Percentiles rank a stretch among this genome's conserved stretches.
phyloP scores from a whole-genome alignment of 768 basidiomycete genomes.

The Gyrodon lividus region DNA sequence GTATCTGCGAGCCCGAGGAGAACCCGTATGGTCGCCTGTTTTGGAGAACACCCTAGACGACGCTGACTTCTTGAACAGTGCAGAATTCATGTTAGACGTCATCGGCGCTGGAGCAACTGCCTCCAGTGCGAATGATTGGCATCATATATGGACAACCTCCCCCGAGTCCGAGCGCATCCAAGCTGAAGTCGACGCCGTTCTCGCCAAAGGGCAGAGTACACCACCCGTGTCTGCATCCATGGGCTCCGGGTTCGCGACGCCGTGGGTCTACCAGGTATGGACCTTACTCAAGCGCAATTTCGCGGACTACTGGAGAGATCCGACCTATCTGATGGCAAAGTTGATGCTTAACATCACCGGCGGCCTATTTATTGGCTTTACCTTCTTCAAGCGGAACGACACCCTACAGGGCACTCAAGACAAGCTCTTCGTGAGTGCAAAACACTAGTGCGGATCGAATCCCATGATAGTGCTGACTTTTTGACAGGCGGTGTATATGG shows the following conservation, averaged over 20 bases:
- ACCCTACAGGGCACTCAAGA: constrained; percentile 60
- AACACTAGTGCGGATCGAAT: constrained; percentile 8
- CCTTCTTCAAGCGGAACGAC: constrained; percentile 57
- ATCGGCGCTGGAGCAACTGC: constrained; percentile 75
- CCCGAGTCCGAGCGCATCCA: constrained; percentile 40
- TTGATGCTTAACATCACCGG: constrained; percentile 50
- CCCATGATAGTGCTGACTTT: background rate
- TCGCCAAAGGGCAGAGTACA: constrained; percentile 45
- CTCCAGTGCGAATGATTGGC: constrained; percentile 56
- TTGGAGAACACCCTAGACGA: constrained; percentile 52
- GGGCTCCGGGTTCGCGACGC: constrained; percentile 49
- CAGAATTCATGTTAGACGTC: constrained; percentile 66
- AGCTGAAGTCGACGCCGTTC: constrained; percentile 45
- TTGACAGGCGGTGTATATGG: constrained; percentile 53
- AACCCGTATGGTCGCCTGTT: constrained; percentile 56
- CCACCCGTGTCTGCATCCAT: constrained; percentile 38
- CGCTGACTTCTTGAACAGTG: constrained; percentile 42
- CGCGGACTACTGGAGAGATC: constrained; percentile 52
- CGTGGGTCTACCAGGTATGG: constrained; percentile 49
- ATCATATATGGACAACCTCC: constrained; percentile 55
- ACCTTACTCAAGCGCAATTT: constrained; percentile 46
- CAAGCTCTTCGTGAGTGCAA: constrained; percentile 56
- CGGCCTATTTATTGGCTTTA: constrained; percentile 60
- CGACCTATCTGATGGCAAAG: constrained; percentile 62
- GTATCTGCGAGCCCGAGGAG: constrained; percentile 58